Evolutionary conservation across 768 basidiomycete genomes (phyloP), one percentile per base, ranked within the genome.

Genomic region (Leccinum imitatum): DNA sequence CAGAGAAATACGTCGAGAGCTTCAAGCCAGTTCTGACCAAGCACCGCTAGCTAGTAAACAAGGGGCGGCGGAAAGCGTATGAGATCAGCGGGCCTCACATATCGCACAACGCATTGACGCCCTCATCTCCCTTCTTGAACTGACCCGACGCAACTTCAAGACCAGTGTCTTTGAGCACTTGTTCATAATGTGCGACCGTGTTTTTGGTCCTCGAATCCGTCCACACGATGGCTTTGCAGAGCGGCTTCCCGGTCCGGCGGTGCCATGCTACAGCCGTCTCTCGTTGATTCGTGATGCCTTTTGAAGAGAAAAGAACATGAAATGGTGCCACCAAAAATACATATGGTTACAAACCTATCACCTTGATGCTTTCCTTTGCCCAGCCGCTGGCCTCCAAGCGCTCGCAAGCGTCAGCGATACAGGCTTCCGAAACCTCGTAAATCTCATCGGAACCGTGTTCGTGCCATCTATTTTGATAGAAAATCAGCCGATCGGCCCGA

Each of bases 1-100:
- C 96, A 23, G 95, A 97, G 77, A 99, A 99, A 77, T 99, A 99
- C 0, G 96, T 98, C 15, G 95, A 97, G 8, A 98, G 80, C n/a
- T 90, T 91, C 41, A 97, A 84, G 35, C 95, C 95, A 52, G 94
- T 95, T 61, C 92, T 96, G 63, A 55, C 5, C 11, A 35, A 54
- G 27, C 3, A 48, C 21, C 4, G 13, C 60, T 51, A 51, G 50
- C 15, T 15, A n/a, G 27, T 15, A 33, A 14, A 13, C 17, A 2
- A 54, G 39, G 35, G 35, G 33, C 6, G 39, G 41, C 44, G 44
- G 19, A 13, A 46, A 21, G 6, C 1, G 6, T 19, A 6, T 21
- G 50, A 54, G 31, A 44, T 15, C 15, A 50, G 50, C n/a, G 19
- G 78, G 23, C 86, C 86, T 68, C 71, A 90, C 90, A 92, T 80